Conservation (phyloP, 1,284 basidiomycete genomes). For the Cutaneotrichosporon mucoides region DNA sequence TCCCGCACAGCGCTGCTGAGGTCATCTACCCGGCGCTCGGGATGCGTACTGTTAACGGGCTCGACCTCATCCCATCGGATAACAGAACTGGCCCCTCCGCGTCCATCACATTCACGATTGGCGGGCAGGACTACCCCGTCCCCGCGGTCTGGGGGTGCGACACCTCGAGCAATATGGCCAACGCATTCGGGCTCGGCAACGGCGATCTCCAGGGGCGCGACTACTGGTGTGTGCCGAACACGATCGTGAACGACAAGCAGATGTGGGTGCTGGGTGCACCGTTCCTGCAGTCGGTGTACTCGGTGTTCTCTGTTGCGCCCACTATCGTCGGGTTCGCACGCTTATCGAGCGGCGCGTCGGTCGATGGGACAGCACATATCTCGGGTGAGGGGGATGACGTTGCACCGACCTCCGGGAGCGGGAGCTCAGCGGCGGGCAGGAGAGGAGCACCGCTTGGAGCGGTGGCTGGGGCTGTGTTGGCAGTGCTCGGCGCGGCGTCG, state of each 20-base stretch:
- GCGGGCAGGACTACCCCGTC: background rate
- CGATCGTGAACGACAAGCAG: background rate
- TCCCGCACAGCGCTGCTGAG: background rate
- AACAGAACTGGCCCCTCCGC: background rate
- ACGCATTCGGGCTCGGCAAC: background rate
- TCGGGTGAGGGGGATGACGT: background rate
- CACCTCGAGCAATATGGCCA: background rate
- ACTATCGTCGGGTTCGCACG: background rate
- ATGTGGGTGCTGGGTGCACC: background rate
- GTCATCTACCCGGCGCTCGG: background rate
- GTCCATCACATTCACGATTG: background rate
- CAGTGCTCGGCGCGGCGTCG: no score
- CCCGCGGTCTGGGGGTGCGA: background rate
- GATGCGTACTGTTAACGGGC: background rate
- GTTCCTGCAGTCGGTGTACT: slow-evolving; percentile 3
- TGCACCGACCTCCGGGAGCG: no score
- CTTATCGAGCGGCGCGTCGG: background rate
- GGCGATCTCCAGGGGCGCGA: background rate
- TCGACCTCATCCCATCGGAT: background rate
- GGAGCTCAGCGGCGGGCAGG: no score
- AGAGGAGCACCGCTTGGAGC: no score
- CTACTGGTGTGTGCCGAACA: slow-evolving; percentile 1
- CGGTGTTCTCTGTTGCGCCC: background rate
- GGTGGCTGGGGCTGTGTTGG: no score
- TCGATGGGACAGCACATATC: background rate